These are phyloP conservation scores for Ambrosia hybrid DNA, from an alignment of 140 eudicot species.

Conservation along the genomic window DNA sequence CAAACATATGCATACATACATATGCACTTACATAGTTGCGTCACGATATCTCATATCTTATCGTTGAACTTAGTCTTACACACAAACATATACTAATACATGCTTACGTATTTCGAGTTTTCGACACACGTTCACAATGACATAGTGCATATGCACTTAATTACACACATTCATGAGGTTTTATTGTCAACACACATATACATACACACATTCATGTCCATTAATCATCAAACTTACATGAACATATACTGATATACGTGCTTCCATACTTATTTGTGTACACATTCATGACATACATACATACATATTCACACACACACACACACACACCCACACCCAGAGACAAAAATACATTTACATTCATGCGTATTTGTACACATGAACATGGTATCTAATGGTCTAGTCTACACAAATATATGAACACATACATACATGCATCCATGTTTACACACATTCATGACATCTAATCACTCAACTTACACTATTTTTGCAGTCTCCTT, in stretches of 20 bases:
- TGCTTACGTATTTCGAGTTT: neutral
- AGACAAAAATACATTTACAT: neutral
- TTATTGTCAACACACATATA: too few species aligned
- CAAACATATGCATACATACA: neutral
- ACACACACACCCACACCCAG: too few species aligned
- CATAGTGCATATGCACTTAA: too few species aligned
- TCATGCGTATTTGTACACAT: neutral
- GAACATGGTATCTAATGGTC: neutral
- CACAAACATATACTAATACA: too few species aligned
- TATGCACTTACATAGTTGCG: neutral
- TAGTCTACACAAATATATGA: neutral
- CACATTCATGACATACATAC: neutral
- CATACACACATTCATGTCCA: neutral
- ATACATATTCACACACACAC: neutral
- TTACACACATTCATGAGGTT: neutral
- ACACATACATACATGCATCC: constrained; percentile 5
- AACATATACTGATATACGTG: neutral
- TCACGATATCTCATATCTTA: too few species aligned
- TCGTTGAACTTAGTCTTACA: too few species aligned
- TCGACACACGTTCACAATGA: too few species aligned
- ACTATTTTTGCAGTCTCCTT: constrained; percentile 65
- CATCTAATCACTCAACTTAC: constrained; percentile 3
- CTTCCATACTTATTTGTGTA: neutral
- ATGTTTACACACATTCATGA: neutral
- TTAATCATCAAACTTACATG: neutral